phyloP scores from a whole-genome alignment of 208 protist genomes.

The Acanthamoeba sp. region DNA sequence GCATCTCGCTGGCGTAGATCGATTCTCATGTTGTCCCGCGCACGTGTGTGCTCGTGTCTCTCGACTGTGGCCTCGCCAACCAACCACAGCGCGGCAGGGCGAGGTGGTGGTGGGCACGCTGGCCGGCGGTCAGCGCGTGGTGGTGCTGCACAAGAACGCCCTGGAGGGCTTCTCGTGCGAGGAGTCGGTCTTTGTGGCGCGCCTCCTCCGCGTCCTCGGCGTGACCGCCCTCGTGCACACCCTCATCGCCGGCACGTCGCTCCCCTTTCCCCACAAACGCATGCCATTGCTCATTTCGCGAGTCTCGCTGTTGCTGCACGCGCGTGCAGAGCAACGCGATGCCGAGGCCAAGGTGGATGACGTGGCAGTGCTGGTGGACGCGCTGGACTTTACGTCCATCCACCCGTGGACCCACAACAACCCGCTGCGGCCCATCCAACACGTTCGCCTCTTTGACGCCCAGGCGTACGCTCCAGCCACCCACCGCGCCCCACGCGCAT shows the following conservation, averaged over 20 bases:
- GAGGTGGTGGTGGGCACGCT: constrained; percentile 34
- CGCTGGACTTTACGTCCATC: constrained; percentile 52
- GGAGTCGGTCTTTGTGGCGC: constrained; percentile 52
- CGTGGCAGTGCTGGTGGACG: constrained; percentile 9
- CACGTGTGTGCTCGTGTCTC: too few species aligned
- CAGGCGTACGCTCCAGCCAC: background rate
- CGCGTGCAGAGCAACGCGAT: background rate
- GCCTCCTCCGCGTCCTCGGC: constrained; percentile 40
- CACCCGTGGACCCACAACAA: constrained; percentile 47
- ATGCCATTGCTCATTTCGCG: background rate
- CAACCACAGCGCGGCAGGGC: background rate
- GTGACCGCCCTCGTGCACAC: constrained; percentile 24
- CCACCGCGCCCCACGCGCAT: background rate
- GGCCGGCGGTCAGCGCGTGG: background rate
- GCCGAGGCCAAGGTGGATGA: background rate
- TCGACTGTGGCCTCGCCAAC: background rate
- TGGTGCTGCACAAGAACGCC: constrained; percentile 43
- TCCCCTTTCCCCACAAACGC: too few species aligned
- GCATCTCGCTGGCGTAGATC: too few species aligned
- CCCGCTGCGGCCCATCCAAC: background rate
- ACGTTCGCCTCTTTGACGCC: background rate
- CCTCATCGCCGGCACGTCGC: constrained; percentile 17
- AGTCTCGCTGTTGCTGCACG: background rate
- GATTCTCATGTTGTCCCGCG: too few species aligned
- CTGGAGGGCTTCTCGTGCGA: constrained; percentile 58